These are phyloP conservation scores for Neofusicoccum cordaticola DNA, from an alignment of 2,329 filamentous ascomycete species.

Conservation along the genomic window DNA sequence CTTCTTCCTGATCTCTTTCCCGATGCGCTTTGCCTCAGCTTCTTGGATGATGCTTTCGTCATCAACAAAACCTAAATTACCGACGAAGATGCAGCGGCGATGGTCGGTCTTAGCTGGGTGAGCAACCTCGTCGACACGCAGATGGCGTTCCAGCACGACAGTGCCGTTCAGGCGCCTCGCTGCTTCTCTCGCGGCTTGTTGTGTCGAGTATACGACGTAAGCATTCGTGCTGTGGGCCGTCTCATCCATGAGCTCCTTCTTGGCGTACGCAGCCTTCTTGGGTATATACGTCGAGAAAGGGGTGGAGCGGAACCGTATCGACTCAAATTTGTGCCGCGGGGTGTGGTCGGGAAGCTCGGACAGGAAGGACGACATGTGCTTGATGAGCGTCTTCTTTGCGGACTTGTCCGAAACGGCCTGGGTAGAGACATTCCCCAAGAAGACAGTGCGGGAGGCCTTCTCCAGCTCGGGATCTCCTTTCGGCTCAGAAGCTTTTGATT, in stretches of 20 bases:
- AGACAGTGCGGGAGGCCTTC: slow-evolving; percentile 86
- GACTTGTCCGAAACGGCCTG: slow-evolving; percentile 78
- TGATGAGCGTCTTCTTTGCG: slow-evolving; percentile 72
- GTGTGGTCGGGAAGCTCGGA: slow-evolving; percentile 47
- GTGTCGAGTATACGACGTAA: slow-evolving; percentile 82
- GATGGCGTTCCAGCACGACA: slow-evolving; percentile 77
- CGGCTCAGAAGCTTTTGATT: slow-evolving; percentile 43
- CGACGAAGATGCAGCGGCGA: slow-evolving; percentile 90
- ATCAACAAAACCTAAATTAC: slow-evolving; percentile 93
- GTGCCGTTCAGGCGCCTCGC: slow-evolving; percentile 78
- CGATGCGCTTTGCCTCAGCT: slow-evolving; percentile 62
- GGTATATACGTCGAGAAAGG: slow-evolving; percentile 80
- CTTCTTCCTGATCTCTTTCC: slow-evolving; percentile 67
- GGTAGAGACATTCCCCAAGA: slow-evolving; percentile 85
- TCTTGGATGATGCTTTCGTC: slow-evolving; percentile 71
- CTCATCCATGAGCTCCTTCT: slow-evolving; percentile 82
- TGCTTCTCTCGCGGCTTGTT: slow-evolving; percentile 72
- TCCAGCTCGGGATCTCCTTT: slow-evolving; percentile 62
- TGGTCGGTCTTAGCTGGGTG: slow-evolving; percentile 82
- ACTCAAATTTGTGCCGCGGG: slow-evolving; percentile 72
- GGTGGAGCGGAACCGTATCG: slow-evolving; percentile 89
- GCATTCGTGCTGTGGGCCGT: slow-evolving; percentile 94
- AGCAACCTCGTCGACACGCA: slow-evolving; percentile 86
- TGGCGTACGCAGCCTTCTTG: slow-evolving; percentile 92
- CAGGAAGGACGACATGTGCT: slow-evolving; percentile 76